Evolutionary conservation across 768 basidiomycete species (phyloP), one percentile per base, ranked within the genome.

Genomic region (Clavaria fumosa): DNA sequence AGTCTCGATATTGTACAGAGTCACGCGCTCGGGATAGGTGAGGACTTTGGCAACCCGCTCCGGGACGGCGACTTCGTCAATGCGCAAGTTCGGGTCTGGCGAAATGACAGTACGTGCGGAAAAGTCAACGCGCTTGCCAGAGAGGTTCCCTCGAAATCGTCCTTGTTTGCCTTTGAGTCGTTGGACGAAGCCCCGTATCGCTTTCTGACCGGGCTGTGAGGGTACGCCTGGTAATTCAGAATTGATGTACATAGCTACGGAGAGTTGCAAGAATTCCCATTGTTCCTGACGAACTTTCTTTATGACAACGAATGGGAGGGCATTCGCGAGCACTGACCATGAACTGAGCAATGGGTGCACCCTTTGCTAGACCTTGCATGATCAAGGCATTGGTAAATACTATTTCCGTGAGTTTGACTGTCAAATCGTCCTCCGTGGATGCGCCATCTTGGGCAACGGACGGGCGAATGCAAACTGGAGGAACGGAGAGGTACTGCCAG

Each of bases 401-500:
- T 36, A 99, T 97, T 57, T 99, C 95, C 6, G 88, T 84, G 9
- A 99, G 72, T 53, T 97, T 99, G 44, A 93, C 89, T 0, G 95
- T 97, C 22, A 99, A 65, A 55, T 99, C 95, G 47, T 99, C 95
- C 61, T 99, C 95, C 47, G 95, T 99, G 18, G 89, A 95, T 26
- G 93, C 93, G 4, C 89, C 90, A 49, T 99, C 95, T 56, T 97
- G 95, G 0, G 85, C 81, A 1, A 99, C 95, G 3, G 90, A 95
- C 0, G 95, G 95, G 32, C 95, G 75, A 39, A 99, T 99, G 53
- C 89, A 91, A 14, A 95, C 89, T 0, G 95, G 95, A 27, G 95
- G 95, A 21, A 99, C 95, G 17, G 90, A 93, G 10, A 99, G 74
- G 56, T 96, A 99, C 56, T 97, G 93, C 93, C 95, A 99, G 36